These are phyloP conservation scores for Bauhinia variegata DNA, from an alignment of 306 rosid genomes.

Conservation along the genomic window DNA sequence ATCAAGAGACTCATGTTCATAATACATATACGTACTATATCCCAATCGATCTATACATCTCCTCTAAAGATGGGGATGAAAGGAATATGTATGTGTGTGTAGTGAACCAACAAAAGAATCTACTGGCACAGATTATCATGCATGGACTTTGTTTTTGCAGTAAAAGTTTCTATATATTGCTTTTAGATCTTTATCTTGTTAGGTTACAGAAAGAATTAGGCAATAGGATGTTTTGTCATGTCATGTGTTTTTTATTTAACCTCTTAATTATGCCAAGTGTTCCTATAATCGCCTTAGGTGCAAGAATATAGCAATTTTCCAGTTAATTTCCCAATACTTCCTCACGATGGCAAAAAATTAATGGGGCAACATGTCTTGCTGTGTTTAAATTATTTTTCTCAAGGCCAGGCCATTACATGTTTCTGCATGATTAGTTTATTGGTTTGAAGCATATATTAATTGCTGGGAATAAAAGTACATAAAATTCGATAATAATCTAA, in stretches of 20 bases:
- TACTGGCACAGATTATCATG: slow-evolving; percentile 14
- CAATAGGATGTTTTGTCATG: neutral
- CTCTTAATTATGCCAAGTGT: neutral
- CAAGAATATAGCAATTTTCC: neutral
- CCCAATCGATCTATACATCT: too few relatives aligned
- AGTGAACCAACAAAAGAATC: slow-evolving; percentile 13
- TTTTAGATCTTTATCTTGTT: neutral
- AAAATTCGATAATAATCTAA: neutral
- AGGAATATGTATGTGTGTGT: neutral
- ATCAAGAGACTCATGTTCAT: too few relatives aligned
- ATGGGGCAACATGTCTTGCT: neutral
- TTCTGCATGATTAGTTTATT: neutral
- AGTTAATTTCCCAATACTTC: neutral
- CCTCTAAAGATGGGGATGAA: neutral
- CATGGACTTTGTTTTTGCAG: neutral
- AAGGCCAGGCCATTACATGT: neutral
- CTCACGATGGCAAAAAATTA: neutral
- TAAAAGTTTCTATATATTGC: neutral
- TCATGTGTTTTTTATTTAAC: neutral
- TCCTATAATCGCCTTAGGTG: too few relatives aligned
- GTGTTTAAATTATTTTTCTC: neutral
- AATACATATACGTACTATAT: too few relatives aligned
- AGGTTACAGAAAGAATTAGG: neutral
- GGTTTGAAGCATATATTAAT: too few relatives aligned
- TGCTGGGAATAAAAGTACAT: neutral